Base-by-base conservation (phyloP, 176 grass and related monocot species). In the Alloteropsis semialata region DNA sequence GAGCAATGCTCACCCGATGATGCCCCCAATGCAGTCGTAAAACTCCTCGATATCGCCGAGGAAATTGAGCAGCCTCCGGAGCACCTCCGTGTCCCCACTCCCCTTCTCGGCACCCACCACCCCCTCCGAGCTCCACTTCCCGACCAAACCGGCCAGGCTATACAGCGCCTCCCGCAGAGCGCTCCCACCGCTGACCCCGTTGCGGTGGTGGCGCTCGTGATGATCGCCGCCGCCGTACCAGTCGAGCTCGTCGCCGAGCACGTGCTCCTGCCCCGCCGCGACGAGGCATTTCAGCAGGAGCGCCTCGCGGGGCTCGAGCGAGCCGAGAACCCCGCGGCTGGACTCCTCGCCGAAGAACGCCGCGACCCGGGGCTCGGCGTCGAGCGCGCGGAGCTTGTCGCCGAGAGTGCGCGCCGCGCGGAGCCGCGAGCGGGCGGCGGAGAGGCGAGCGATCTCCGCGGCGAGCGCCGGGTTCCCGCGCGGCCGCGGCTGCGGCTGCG, bases 1-100 rank as follows among this genome's bases (percentile, higher is more conserved):
- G 81, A 73, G 34, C 30, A 27, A 76, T 50, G 79, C 89, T 95
- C 61, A 98, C 96, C 96, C 96, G 65, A 98, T 88, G 81, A 98
- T 95, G 38, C 96, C 96, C 33, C 96, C 96, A 74, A 98, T 95
- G 89, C 91, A 98, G 77, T 93, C 82, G 16, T 98, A 95, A 68
- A 98, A 98, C 65, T 90, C 77, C 28, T 98, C 92, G 49, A 95
- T 88, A 84, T 84, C 91, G 9, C 67, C 72, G 10, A 98, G 86
- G 74, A 88, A 91, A 41, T 92, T 93, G 36, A 98, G 93, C 85
- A 98, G 84, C 34, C 63, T 87, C 21, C 76, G 70, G 18, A 95
- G 85, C 85, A 82, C 77, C 51, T 84, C 79, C 82, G 80, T 82
- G 11, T 90, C 89, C 32, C 57, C 69, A 49, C 78, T 49, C 32